Evolutionary conservation across 495 filamentous ascomycete genomes (phyloP).

Genomic region (Penicillium cataractarum): DNA sequence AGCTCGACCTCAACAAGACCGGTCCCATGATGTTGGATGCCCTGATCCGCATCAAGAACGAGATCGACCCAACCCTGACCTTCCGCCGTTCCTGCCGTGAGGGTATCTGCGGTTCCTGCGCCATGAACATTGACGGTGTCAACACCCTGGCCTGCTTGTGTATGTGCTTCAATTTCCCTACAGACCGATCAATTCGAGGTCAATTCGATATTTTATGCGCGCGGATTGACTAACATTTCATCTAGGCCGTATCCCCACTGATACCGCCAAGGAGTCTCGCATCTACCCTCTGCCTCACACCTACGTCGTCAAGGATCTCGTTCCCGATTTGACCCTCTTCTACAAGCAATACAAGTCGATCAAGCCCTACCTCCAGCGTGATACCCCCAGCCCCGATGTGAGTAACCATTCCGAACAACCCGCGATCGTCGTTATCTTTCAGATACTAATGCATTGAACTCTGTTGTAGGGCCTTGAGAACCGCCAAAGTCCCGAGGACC

Average conservation of each 20-base stretch:
- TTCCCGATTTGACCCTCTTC: slow-evolving; percentile 95
- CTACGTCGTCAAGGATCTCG: slow-evolving; percentile 98
- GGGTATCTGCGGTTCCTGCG: slow-evolving; percentile 97
- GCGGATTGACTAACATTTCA: not conserved
- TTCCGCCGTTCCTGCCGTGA: slow-evolving; percentile 95
- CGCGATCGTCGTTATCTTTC: too few relatives aligned
- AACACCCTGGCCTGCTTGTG: slow-evolving; percentile 98
- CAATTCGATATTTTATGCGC: not conserved
- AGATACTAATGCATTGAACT: not conserved
- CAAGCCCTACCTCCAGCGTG: slow-evolving; percentile 94
- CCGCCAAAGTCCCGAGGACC: slow-evolving; percentile 85
- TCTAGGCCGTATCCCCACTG: slow-evolving; percentile 89
- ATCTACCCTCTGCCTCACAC: slow-evolving; percentile 99
- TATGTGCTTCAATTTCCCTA: slow-evolving; percentile 55
- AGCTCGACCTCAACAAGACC: slow-evolving; percentile 95
- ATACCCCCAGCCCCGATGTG: slow-evolving; percentile 76
- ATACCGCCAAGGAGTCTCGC: slow-evolving; percentile 78
- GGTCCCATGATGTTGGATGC: slow-evolving; percentile 98
- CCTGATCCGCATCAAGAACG: slow-evolving; percentile 97
- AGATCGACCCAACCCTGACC: slow-evolving; percentile 93
- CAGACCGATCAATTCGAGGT: not conserved
- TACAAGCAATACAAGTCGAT: slow-evolving; percentile 99
- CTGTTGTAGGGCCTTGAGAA: slow-evolving; percentile 76
- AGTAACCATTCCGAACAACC: slow-evolving; percentile 28
- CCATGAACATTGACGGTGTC: slow-evolving; percentile 98